Evolutionary conservation across 305 asterid species (phyloP), one percentile per base, ranked within the genome.

Genomic region (Fraxinus xanthoxyloides): DNA sequence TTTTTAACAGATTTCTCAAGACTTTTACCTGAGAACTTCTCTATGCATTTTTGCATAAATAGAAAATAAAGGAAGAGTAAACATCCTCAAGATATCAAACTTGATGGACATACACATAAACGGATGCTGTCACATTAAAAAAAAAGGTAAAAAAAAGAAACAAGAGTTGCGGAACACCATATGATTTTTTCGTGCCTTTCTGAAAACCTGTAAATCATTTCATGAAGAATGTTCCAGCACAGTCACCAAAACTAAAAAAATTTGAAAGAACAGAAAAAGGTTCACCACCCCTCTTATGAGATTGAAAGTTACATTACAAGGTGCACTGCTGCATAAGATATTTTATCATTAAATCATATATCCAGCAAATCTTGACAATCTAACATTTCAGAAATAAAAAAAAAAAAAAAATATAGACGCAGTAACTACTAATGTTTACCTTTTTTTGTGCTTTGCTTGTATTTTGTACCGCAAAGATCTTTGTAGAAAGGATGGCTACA

Each of bases 401-500:
- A 23, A 26, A 56, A 56, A 21, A 13, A 65, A 26, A 65, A 82
- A 56, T 28, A 56, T 30, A 43, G 72, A 85, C 9, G 19, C 31
- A 40, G 69, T 26, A 31, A 32, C 12, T 1, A 46, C 23, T 79
- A 48, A 77, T 15, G 78, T 65, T 72, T 90, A 95, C 98, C 98
- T 89, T 86, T 67, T 97, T 89, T 89, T 93, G 92, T 92, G 90
- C 85, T 91, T 93, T 79, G 94, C 97, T 81, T 92, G 97, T 83
- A 91, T 88, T 93, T 89, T 95, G 97, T 95, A 97, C 32, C 82
- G 88, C 83, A 95, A 46, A 84, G 97, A 92, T 92, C 97, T 90
- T 84, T 92, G 98, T 73, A 97, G 95, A 86, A 91, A 92, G 35
- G 87, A 87, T 69, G 99, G 97, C 98, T 97, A 95, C 95, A 92